A percentile compares a stretch with the other conserved stretches of the same genome.
These are phyloP conservation scores for Bryopsis sp. DNA, from an alignment of 139 green algal genomes.

Conservation along the genomic window DNA sequence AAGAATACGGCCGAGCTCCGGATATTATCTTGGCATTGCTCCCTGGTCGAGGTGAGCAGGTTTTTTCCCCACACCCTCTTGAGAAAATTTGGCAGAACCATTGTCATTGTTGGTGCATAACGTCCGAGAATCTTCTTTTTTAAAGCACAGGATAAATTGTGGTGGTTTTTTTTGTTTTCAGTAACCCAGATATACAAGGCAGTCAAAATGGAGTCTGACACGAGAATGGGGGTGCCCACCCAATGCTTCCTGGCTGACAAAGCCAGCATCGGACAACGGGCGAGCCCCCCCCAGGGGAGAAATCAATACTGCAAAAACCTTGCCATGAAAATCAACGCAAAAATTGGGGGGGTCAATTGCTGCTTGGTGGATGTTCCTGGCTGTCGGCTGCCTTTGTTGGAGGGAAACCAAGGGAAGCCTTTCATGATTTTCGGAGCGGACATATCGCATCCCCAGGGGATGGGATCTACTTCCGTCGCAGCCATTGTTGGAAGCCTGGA, in stretches of 20 bases:
- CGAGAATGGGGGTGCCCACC: constrained; percentile 1
- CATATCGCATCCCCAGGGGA: constrained; percentile 39
- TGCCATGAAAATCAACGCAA: constrained; percentile 22
- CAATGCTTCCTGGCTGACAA: constrained; percentile 13
- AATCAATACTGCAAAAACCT: constrained; percentile 18
- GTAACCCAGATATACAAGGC: background rate
- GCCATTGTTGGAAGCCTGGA: constrained; percentile 16
- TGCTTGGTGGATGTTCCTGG: background rate
- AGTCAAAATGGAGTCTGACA: constrained; percentile 10
- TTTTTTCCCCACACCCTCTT: background rate
- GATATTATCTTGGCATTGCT: constrained; percentile 15
- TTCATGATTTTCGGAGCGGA: constrained; percentile 64
- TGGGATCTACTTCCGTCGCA: background rate
- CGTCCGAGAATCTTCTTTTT: too few species aligned
- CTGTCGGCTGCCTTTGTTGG: constrained; percentile 10
- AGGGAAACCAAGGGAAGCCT: constrained; percentile 23
- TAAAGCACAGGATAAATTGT: too few species aligned
- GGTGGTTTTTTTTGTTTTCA: background rate
- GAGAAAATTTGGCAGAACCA: too few species aligned
- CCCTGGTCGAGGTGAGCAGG: background rate
- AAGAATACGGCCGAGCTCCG: background rate
- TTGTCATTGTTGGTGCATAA: too few species aligned
- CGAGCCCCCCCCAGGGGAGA: background rate
- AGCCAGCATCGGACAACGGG: constrained; percentile 1
- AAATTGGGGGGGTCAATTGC: constrained; percentile 19